phyloP scores from a whole-genome alignment of 73 alveolate genomes.

The Effrenium voratum region DNA sequence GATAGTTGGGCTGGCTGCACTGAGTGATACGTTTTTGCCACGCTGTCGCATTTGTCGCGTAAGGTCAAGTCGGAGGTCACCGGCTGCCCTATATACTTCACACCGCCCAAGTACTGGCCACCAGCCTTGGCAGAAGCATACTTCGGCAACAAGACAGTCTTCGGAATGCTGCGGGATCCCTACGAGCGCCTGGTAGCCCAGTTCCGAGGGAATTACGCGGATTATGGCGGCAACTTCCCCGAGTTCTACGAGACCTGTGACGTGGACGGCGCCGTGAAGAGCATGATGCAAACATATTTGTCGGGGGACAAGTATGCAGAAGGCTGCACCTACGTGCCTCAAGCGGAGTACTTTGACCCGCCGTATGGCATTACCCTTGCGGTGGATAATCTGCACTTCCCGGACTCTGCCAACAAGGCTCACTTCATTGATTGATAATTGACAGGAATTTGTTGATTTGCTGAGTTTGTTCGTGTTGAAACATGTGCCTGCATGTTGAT shows the following conservation, averaged over 20 bases:
- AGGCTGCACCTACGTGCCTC: slow-evolving; percentile 68
- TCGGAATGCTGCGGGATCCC: slow-evolving; percentile 78
- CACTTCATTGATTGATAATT: no score
- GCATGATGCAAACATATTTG: slow-evolving; percentile 12
- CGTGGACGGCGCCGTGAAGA: slow-evolving; percentile 41
- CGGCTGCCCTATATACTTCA: slow-evolving; percentile 75
- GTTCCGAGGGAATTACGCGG: slow-evolving; percentile 20
- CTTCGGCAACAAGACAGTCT: not conserved
- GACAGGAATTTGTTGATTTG: no score
- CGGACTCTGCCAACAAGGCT: slow-evolving; percentile 27
- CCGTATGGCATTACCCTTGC: slow-evolving; percentile 33
- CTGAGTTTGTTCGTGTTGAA: no score
- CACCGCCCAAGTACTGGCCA: slow-evolving; percentile 78
- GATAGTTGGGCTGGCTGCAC: no score
- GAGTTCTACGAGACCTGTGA: not conserved
- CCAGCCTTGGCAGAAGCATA: slow-evolving; percentile 28
- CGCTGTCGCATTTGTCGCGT: no score
- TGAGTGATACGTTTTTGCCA: no score
- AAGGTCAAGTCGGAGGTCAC: slow-evolving; percentile 64
- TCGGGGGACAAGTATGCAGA: slow-evolving; percentile 27
- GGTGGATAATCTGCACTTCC: slow-evolving; percentile 56
- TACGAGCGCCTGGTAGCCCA: slow-evolving; percentile 68
- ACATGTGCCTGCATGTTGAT: no score
- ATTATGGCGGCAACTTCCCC: slow-evolving; percentile 26
- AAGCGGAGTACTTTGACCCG: slow-evolving; percentile 58